phyloP scores from a whole-genome alignment of 768 basidiomycete species.

The Lepiota venenata region DNA sequence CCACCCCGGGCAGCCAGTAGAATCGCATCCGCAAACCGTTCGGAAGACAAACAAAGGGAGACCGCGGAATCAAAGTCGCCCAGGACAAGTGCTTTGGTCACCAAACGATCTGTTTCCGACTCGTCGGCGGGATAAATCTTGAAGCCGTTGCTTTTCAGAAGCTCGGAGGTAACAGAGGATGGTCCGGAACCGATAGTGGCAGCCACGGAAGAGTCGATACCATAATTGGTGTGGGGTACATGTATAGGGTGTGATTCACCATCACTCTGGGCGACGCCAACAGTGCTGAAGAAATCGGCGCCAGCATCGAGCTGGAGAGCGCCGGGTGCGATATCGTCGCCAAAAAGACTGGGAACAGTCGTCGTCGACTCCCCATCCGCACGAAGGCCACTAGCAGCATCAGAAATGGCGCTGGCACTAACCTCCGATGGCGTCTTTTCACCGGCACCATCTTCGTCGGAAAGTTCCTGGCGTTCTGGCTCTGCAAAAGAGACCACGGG shows the following conservation, averaged over 20 bases:
- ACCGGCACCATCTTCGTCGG: slow-evolving; percentile 34
- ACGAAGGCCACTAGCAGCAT: slow-evolving; percentile 51
- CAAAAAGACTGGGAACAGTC: slow-evolving; percentile 85
- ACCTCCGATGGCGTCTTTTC: slow-evolving; percentile 72
- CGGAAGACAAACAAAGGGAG: slow-evolving; percentile 81
- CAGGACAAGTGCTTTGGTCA: slow-evolving; percentile 91
- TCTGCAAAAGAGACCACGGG: slow-evolving; percentile 85
- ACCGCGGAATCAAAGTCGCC: slow-evolving; percentile 97
- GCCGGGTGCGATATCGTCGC: slow-evolving; percentile 66
- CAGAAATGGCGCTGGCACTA: slow-evolving; percentile 61
- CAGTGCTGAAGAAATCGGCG: slow-evolving; percentile 88
- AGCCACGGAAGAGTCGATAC: slow-evolving; percentile 86
- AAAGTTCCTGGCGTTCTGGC: slow-evolving; percentile 54
- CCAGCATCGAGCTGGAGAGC: slow-evolving; percentile 63
- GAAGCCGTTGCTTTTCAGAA: slow-evolving; percentile 78
- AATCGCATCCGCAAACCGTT: slow-evolving; percentile 93
- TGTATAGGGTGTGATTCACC: slow-evolving; percentile 40
- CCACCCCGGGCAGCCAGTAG: slow-evolving; percentile 91
- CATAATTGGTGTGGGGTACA: slow-evolving; percentile 79
- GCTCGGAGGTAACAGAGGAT: slow-evolving; percentile 75
- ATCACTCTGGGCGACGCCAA: slow-evolving; percentile 49
- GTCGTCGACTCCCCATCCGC: slow-evolving; percentile 78
- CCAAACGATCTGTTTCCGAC: slow-evolving; percentile 79
- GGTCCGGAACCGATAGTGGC: slow-evolving; percentile 93
- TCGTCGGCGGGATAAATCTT: slow-evolving; percentile 87